These are phyloP conservation scores for Dalbergia cochinchinensis DNA, from an alignment of 306 rosid genomes.

Conservation along the genomic window DNA sequence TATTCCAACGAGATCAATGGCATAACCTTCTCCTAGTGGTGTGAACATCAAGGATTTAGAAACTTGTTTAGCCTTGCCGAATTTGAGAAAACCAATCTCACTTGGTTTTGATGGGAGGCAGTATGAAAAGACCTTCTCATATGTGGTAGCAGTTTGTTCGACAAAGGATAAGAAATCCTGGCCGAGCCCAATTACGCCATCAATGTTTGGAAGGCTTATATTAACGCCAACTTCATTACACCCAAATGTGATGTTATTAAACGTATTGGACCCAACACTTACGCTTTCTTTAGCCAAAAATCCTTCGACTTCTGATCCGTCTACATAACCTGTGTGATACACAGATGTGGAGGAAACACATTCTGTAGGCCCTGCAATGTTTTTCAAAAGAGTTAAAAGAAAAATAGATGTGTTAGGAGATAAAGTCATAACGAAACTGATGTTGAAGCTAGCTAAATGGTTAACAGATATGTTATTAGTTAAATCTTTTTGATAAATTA, in stretches of 20 bases:
- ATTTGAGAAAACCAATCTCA: neutral
- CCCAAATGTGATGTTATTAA: neutral
- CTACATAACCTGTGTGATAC: neutral
- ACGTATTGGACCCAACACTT: neutral
- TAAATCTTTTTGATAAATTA: too few relatives aligned
- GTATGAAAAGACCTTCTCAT: neutral
- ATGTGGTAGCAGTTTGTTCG: neutral
- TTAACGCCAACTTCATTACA: neutral
- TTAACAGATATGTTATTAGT: too few relatives aligned
- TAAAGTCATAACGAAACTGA: too few relatives aligned
- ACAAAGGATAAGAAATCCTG: neutral
- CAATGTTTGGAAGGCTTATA: neutral
- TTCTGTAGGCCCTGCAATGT: neutral
- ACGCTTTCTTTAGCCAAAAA: neutral
- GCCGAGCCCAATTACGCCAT: constrained; percentile 1
- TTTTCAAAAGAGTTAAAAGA: neutral
- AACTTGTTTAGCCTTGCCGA: neutral
- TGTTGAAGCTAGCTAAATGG: too few relatives aligned
- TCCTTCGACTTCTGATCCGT: neutral
- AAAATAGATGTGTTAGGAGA: too few relatives aligned
- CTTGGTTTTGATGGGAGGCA: constrained; percentile 16
- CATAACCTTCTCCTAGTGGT: neutral
- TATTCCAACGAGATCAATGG: neutral
- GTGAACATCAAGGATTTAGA: neutral
- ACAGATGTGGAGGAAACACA: neutral